Evolutionary conservation across 1,139 yeast species (phyloP), one percentile per base, ranked within the genome.

Genomic region (Hansenula lynferdii): DNA sequence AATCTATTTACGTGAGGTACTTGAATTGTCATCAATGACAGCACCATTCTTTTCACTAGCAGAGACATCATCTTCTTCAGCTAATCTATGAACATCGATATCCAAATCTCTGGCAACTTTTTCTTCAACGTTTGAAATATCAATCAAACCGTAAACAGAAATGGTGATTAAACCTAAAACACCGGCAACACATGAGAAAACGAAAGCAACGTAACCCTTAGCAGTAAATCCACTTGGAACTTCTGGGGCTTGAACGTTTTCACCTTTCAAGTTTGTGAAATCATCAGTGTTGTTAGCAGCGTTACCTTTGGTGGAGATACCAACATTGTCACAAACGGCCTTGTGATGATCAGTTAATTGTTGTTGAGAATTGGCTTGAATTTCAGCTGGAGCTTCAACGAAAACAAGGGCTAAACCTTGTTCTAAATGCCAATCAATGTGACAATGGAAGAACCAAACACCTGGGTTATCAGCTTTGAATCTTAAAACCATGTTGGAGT

Each of bases 371-470:
- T 65, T 61, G 25, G 60, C 56, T 60, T 84, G 83, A 40, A 90
- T 69, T 44, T 71, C 73, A 9, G 56, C 49, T 18, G 96, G 96
- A 29, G 86, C 89, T 64, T 86, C 96, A 36, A 86, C 66, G 34
- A 85, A 67, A 14, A 72, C 69, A 42, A 84, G 57, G 29, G 89
- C 90, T 44, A 87, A 71, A 45, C 96, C 96, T 63, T 86, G 96
- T 54, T 77, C 80, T 68, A 87, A 73, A 67, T 87, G 96, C 96
- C 96, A 87, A 56, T 87, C 96, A 49, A 87, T 80, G 55, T 87
- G 96, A 65, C 96, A 89, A 61, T 87, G 96, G 85, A 87, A 87
- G 54, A 83, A 70, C 95, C 95, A 86, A 30, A 85, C 87, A 54
- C 96, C 96, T 21, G 96, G 96, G 60, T 86, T 85, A 54, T 82